Conservation (phyloP, 2,329 filamentous ascomycete genomes). For the Epichloe hybrida region DNA sequence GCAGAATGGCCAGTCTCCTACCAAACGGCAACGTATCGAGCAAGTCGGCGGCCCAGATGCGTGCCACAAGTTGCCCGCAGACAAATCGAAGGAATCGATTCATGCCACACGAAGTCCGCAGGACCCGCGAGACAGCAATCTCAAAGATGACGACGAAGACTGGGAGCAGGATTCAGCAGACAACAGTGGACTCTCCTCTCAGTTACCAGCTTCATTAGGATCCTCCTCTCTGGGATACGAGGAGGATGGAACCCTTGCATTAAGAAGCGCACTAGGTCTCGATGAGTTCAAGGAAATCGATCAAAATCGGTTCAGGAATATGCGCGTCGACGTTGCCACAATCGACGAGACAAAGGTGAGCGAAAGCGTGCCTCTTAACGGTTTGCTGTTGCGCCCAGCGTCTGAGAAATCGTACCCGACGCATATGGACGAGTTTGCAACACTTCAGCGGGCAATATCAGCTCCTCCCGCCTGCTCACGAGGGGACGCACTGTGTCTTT, state of each 20-base stretch:
- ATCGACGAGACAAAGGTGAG: neutral
- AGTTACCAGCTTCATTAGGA: too few relatives aligned
- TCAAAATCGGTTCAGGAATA: neutral
- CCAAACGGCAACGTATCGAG: neutral
- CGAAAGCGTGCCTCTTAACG: neutral
- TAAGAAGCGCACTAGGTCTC: neutral
- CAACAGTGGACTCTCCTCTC: neutral
- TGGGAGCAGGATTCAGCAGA: neutral
- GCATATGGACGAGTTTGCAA: neutral
- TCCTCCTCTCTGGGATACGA: too few relatives aligned
- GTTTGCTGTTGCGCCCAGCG: neutral
- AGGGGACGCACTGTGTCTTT: neutral
- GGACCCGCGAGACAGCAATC: neutral
- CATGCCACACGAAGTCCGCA: too few relatives aligned
- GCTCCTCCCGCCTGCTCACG: neutral
- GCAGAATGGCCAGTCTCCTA: neutral
- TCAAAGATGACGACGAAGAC: neutral
- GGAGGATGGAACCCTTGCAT: neutral
- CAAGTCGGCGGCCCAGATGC: neutral
- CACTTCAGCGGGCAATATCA: neutral
- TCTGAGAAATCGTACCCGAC: neutral
- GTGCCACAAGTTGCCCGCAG: neutral
- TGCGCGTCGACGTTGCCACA: neutral
- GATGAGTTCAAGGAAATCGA: neutral
- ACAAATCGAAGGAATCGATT: neutral